Base-by-base conservation (phyloP, 192 early-diverging fungal genomes). In the Umbelopsis isabellina region DNA sequence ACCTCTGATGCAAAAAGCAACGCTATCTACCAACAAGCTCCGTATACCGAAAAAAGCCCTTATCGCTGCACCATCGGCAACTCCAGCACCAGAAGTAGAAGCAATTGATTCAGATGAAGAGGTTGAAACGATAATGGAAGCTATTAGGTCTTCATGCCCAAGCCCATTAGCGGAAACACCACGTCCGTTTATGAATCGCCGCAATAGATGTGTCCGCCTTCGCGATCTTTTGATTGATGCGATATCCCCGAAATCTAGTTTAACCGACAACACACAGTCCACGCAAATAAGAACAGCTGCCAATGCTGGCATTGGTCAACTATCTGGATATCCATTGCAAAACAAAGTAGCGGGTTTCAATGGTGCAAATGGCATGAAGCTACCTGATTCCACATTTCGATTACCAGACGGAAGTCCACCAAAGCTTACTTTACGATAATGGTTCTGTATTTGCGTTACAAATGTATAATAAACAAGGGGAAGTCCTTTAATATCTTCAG, bases 41-140 rank as follows among this genome's bases (percentile, higher is more conserved):
- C 55, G 55, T 35, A 61, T 61, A 37, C 55, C 21, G 33, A 61
- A 35, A 25, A 61, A 61, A 44, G 52, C 49, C 8, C 8, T 58
- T 20, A 46, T 18, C 21, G 30, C 51, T 33, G 71, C n/a, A 53
- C 20, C 27, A 11, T 51, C 65, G 46, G 20, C 70, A 1, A 61
- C 70, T 30, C 72, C 46, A 52, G 45, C 49, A 25, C 41, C 53
- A 6, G 74, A 87, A 61, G 84, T 85, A 50, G 82, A 83, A 0
- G 79, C 77, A 20, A 53, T 88, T 48, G 89, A 89, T 49, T 90
- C 89, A 9, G 93, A 94, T 66, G 88, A 88, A 73, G 93, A 94
- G 46, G 86, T 82, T n/a, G 86, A 85, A 45, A 83, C 84, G 46
- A 81, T 95, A 9, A 75, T 93, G 65, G 81, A 84, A 30, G 90